Evolutionary conservation across 2,329 filamentous ascomycete genomes (phyloP), one percentile per base, ranked within the genome.

Genomic region (Monosporascus ibericus): DNA sequence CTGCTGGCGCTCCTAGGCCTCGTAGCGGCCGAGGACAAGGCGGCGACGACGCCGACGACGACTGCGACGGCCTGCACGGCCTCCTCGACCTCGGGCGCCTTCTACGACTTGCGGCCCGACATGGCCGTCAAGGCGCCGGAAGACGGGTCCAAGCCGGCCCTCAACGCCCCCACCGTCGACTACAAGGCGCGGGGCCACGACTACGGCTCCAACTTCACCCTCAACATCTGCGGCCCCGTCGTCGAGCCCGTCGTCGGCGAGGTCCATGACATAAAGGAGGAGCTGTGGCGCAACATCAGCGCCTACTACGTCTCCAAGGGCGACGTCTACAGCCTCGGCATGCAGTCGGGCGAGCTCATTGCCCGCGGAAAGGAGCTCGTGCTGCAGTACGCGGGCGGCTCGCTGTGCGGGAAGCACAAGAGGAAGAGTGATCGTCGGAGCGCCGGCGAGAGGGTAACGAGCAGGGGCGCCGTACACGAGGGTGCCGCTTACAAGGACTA

Each of bases 191-290:
- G 80, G 54, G 89, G 89, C 36, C 87, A 84, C 67, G 89, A 92
- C 70, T 89, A 91, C 60, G 83, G 81, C 57, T 82, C 83, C 58
- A 92, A 92, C 72, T 94, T 94, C 64, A 92, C 88, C 2, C 66
- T 92, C 62, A 94, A 94, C 71, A 85, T 94, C 61, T 94, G 89
- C 72, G 84, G 79, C 37, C 76, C 87, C 1, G 86, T 92, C n/a
- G 79, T 91, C 17, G 82, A 87, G 60, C 73, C 80, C 17, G 74
- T 87, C 20, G 73, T 78, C 44, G 75, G 82, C 56, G 80, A 27
- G 27, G 27, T 88, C 9, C 77, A 81, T 11, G 87, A 85, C n/a
- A 68, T 92, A 3, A 76, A 84, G 44, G 75, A 80, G 68, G 66
- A 68, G 51, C 62, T 76, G 47, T 89, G 84, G 84, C 75, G 74